Conservation (phyloP, 1,284 basidiomycete genomes). For the Puccinia horiana region DNA sequence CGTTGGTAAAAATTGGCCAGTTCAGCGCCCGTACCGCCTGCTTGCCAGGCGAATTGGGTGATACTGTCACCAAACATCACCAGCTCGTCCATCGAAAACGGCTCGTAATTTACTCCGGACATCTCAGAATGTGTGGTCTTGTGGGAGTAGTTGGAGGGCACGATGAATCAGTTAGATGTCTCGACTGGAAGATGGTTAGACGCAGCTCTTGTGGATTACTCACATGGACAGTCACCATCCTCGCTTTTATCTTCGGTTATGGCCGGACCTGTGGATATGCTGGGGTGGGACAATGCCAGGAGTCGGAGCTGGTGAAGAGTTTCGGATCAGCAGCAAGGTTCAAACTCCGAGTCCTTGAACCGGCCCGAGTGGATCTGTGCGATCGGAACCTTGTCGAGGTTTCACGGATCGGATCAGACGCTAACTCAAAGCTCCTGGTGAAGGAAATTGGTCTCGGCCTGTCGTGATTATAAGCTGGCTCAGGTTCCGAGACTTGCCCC, state of each 20-base stretch:
- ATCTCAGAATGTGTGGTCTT: background rate
- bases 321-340: background rate
- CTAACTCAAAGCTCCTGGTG: too few species aligned
- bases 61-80: constrained; percentile 49
- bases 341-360: too few species aligned
- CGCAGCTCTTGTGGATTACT: background rate
- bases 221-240: background rate
- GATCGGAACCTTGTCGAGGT: background rate
- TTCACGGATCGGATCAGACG: background rate
- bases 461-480: too few species aligned
- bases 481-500: too few species aligned
- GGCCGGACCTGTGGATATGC: background rate
- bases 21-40: constrained; percentile 32
- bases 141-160: background rate
- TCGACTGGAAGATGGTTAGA: background rate
- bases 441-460: too few species aligned
- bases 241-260: background rate
- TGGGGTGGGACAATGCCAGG: too few species aligned
- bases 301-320: too few species aligned
- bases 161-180: background rate
- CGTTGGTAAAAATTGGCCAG: constrained; percentile 41
- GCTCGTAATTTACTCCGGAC: background rate
- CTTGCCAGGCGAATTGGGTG: constrained; percentile 47
- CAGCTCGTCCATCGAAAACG: constrained; percentile 31
- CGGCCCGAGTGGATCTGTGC: background rate